These are phyloP conservation scores for Rubus parviflorus DNA, from an alignment of 306 rosid species.

Conservation along the genomic window DNA sequence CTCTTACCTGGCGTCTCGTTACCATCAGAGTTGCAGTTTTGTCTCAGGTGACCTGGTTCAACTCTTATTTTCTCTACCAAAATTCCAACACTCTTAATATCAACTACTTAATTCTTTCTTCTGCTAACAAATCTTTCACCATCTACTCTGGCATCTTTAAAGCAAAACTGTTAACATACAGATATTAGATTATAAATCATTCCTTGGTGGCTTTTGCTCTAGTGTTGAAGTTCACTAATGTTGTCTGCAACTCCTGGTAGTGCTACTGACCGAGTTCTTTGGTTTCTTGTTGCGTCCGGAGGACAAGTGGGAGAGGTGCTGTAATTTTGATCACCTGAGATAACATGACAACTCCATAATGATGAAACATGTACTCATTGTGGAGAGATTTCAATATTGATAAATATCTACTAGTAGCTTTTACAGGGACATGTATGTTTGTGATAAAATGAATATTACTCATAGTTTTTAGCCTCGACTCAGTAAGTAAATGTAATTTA, in stretches of 20 bases:
- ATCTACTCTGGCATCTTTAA: background rate
- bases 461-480: background rate
- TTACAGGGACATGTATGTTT: background rate
- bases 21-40: background rate
- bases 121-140: background rate
- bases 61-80: background rate
- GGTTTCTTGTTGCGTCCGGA: slow-evolving; percentile 38
- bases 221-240: background rate
- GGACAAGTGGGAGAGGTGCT: slow-evolving; percentile 63
- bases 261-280: background rate
- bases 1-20: background rate
- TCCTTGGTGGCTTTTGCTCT: background rate
- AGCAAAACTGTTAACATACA: background rate
- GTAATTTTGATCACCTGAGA: slow-evolving; percentile 54
- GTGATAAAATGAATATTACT: no score
- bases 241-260: background rate
- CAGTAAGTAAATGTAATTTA: background rate
- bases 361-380: background rate
- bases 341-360: background rate
- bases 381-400: background rate
- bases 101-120: background rate
- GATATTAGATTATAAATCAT: background rate
- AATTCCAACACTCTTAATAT: background rate
- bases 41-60: background rate
- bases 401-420: background rate